Percentiles rank a stretch among this genome's conserved stretches.
These are phyloP conservation scores for Flaveria sonorensis DNA, from an alignment of 129 eudicot species.

Conservation along the genomic window DNA sequence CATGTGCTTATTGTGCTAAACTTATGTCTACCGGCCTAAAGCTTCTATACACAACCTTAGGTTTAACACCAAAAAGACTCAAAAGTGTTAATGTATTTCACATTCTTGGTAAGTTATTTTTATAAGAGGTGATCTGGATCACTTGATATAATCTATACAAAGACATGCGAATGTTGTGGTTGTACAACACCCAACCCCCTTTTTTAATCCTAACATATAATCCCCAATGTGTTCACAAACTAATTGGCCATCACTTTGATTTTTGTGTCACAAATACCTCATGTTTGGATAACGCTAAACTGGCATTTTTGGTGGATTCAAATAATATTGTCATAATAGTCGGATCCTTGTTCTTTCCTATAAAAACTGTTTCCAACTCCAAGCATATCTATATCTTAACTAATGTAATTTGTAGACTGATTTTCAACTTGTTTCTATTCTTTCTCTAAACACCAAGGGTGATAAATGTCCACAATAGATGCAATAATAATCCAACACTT, in stretches of 20 bases:
- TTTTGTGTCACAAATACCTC: not conserved
- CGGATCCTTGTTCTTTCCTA: no score
- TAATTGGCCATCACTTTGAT: not conserved
- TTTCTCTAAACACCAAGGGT: not conserved
- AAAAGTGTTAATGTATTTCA: not conserved
- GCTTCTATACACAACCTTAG: not conserved
- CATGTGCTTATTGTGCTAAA: not conserved
- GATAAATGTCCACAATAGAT: not conserved
- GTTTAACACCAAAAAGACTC: slow-evolving; percentile 12
- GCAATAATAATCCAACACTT: slow-evolving; percentile 2
- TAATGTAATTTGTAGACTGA: not conserved
- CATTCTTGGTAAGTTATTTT: not conserved
- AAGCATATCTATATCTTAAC: no score
- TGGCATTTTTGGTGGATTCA: not conserved
- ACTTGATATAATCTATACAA: not conserved
- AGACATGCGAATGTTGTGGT: not conserved
- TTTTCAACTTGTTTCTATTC: not conserved
- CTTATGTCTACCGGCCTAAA: not conserved
- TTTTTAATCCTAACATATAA: not conserved
- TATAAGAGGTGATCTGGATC: not conserved
- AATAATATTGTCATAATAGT: not conserved
- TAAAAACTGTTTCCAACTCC: no score
- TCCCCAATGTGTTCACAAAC: not conserved
- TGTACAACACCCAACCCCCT: not conserved
- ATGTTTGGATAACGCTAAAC: not conserved